Base-by-base conservation (phyloP, 1,139 yeast genomes). In the Blastobotrys ciferrii region DNA sequence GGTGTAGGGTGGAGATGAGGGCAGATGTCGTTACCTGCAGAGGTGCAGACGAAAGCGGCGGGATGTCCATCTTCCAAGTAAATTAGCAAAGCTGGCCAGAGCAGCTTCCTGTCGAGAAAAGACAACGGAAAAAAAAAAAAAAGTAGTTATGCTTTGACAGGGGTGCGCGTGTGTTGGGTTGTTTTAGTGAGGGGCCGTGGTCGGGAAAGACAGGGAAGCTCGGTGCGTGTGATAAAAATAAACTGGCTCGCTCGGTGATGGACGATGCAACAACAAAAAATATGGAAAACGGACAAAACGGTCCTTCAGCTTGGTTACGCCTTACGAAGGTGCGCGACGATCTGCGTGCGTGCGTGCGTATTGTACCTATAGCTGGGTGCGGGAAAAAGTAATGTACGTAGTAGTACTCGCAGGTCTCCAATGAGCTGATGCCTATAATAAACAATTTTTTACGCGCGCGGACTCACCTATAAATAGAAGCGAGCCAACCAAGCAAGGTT, bases 1-100 rank as follows among this genome's bases (percentile, higher is more conserved):
- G 70, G 47, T 67, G 69, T 19, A 69, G 62, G 3, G 68, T 62
- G n/a, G 68, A 65, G 32, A 66, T 60, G 37, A 69, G 59, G 46
- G 66, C 65, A 46, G 73, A 67, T 15, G 69, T 62, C 35, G 67
- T 61, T 32, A 63, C 57, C n/a, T 66, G 64, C 47, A 58, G 47
- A 35, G 59, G 57, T 9, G 63, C 58, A 43, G 58, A 56, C 32
- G 65, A 62, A 33, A 63, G 56, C 14, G 67, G 67, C 18, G 64
- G 64, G 31, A 57, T 52, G 39, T 62, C 66, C 67, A 63, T 63
- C 32, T 15, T 33, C 32, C 14, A 32, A 14, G n/a, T n/a, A n/a
- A n/a, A n/a, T n/a, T n/a, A n/a, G n/a, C 6, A 33, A 19, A 18
- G 17, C 7, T 9, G 33, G 9, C 31, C 12, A 39, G 9, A 7